Evolutionary conservation across 225 moss, liverwort and hornwort genomes (phyloP), one percentile per base, ranked within the genome.

Genomic region (Physcomitrium patens): DNA sequence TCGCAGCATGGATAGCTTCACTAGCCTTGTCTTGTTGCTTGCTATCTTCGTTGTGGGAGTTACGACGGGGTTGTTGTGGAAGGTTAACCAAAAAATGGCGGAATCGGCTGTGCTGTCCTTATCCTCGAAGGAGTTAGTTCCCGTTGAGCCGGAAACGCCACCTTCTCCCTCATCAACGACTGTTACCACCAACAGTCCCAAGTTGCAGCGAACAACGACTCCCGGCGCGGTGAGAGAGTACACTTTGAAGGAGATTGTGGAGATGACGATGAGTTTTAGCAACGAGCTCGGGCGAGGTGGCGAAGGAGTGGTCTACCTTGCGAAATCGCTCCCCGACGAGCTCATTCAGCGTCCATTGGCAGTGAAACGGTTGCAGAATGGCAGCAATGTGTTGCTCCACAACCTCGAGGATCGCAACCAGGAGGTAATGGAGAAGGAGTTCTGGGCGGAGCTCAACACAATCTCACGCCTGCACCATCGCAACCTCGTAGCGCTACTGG

Each of bases 391-490:
- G 44, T 46, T 81, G 3, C 69, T 87, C 7, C 81, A 78, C 23
- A 71, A 67, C 63, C 22, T 59, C 37, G 79, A 85, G 71, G 79
- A 85, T 56, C 81, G 79, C 10, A 71, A 60, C 24, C 87, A 85
- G 55, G 82, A 79, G 52, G 54, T 79, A 2, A 74, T 87, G 9
- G 84, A 79, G 82, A 82, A 65, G 50, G 87, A 84, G 51, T 87
- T 87, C 13, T 87, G 87, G 87, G 48, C 65, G 31, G 87, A 87
- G 85, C 68, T 87, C 4, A 82, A 79, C 27, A 78, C 87, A 7
- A 87, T 85, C 65, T 87, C 87, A 1, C 82, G 85, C 2, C 50
- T 87, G 37, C 84, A 87, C 41, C 87, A 87, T 55, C 79, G 84
- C 1, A 87, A 87, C 79, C 79, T 87, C 12, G 82, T 87, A 11